Evolutionary conservation across 768 basidiomycete genomes (phyloP).

Genomic region (Asterophora lycoperdoides): DNA sequence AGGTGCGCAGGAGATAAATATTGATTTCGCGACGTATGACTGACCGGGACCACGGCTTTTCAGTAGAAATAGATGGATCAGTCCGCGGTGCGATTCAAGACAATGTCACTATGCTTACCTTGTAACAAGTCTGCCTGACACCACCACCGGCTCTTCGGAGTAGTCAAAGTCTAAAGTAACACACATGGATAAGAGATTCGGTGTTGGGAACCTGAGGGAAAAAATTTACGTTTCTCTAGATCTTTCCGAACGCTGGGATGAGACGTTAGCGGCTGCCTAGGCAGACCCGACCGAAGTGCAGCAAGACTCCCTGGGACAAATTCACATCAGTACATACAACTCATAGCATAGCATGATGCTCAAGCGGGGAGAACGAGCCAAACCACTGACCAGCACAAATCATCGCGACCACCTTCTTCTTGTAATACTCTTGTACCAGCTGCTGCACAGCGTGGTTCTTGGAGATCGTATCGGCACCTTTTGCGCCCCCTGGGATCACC

Average conservation of each 20-base stretch:
- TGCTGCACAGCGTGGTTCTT: slow-evolving; percentile 54
- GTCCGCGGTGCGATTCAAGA: not conserved
- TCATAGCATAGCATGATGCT: too few species aligned
- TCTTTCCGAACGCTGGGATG: slow-evolving; percentile 66
- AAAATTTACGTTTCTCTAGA: slow-evolving; percentile 48
- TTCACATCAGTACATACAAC: not conserved
- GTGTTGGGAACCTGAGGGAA: not conserved
- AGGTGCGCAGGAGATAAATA: not conserved
- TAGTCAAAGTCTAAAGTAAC: slow-evolving; percentile 60
- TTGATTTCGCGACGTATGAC: slow-evolving; percentile 13
- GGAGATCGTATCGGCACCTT: slow-evolving; percentile 73
- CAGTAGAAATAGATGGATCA: not conserved
- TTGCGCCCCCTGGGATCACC: slow-evolving; percentile 74
- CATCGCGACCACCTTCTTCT: slow-evolving; percentile 68
- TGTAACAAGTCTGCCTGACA: slow-evolving; percentile 71
- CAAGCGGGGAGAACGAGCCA: not conserved
- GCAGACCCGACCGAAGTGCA: slow-evolving; percentile 58
- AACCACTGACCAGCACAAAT: slow-evolving; percentile 68
- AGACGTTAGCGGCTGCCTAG: slow-evolving; percentile 66
- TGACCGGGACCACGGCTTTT: slow-evolving; percentile 68
- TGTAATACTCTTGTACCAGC: slow-evolving; percentile 51
- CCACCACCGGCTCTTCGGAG: slow-evolving; percentile 66
- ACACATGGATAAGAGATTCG: not conserved
- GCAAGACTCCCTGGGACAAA: slow-evolving; percentile 55
- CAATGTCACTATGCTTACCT: slow-evolving; percentile 39